Conservation (phyloP, 2,329 filamentous ascomycete species). For the Pseudogymnoascus sp. region DNA sequence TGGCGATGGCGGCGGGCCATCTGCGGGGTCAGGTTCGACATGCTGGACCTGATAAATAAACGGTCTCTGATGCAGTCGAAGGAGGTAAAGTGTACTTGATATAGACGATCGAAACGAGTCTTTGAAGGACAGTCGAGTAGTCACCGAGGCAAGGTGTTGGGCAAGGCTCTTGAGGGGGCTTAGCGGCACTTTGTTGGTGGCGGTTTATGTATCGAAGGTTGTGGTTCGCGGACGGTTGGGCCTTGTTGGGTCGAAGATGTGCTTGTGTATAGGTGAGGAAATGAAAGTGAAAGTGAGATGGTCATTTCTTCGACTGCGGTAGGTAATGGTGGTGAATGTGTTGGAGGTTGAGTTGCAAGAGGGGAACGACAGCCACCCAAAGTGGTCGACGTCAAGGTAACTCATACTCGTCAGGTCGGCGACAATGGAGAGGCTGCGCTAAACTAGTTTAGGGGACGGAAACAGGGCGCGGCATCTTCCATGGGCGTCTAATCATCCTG, state of each 20-base stretch:
- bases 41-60: slow-evolving; percentile 45
- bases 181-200: slow-evolving; percentile 7
- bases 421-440: slow-evolving; percentile 7
- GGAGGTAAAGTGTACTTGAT: slow-evolving; percentile 20
- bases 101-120: not conserved
- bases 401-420: not conserved
- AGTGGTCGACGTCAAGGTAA: slow-evolving; percentile 9
- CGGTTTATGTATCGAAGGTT: slow-evolving; percentile 7
- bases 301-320: slow-evolving; percentile 9
- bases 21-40: slow-evolving; percentile 38
- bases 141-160: slow-evolving; percentile 23
- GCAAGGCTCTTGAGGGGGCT: slow-evolving; percentile 10
- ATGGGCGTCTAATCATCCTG: slow-evolving; percentile 6
- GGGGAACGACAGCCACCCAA: not conserved
- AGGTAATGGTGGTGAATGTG: not conserved
- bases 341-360: not conserved
- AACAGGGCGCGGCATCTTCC: slow-evolving; percentile 5
- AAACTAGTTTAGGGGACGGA: not conserved
- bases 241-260: slow-evolving; percentile 8
- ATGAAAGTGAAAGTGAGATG: slow-evolving; percentile 8
- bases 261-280: slow-evolving; percentile 9
- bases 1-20: slow-evolving; percentile 31
- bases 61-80: slow-evolving; percentile 31
- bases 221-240: not conserved
- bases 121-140: not conserved